A percentile compares a stretch with the other conserved stretches of the same genome.
phyloP scores from a whole-genome alignment of 352 stramenopile genomes.

The Phytophthora syringae region DNA sequence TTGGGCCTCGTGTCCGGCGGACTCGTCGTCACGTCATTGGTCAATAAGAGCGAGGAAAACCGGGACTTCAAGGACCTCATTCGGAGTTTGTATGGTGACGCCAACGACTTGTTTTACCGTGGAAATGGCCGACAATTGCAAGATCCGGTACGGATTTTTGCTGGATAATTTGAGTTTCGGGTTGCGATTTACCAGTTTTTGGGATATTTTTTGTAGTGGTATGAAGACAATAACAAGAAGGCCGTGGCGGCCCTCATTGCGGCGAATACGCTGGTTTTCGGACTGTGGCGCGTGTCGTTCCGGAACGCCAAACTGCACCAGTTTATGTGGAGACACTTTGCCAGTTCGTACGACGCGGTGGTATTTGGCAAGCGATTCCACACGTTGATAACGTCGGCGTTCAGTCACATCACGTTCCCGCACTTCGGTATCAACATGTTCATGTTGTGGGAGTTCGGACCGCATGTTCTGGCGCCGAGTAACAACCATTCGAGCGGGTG shows the following conservation, averaged over 20 bases:
- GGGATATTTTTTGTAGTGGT: slow-evolving; percentile 37
- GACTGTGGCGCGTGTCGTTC: slow-evolving; percentile 76
- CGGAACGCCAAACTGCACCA: slow-evolving; percentile 49
- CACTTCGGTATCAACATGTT: slow-evolving; percentile 91
- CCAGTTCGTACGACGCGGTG: slow-evolving; percentile 82
- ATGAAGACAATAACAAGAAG: slow-evolving; percentile 70
- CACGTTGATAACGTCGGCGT: slow-evolving; percentile 79
- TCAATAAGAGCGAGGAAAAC: slow-evolving; percentile 18
- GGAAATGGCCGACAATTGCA: slow-evolving; percentile 28
- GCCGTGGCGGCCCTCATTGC: slow-evolving; percentile 69
- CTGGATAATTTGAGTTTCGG: background rate
- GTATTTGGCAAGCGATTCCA: slow-evolving; percentile 68
- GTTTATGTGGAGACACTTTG: slow-evolving; percentile 88
- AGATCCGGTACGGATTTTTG: slow-evolving; percentile 29
- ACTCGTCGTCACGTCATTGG: slow-evolving; percentile 43
- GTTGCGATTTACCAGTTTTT: background rate
- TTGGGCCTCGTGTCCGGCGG: slow-evolving; percentile 60
- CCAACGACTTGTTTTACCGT: slow-evolving; percentile 33
- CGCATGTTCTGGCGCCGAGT: slow-evolving; percentile 61
- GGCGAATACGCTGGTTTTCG: slow-evolving; percentile 73
- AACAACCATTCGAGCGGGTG: slow-evolving; percentile 51
- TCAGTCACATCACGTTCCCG: slow-evolving; percentile 84
- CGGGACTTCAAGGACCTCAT: slow-evolving; percentile 13
- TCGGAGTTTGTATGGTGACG: slow-evolving; percentile 38
- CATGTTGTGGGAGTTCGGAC: slow-evolving; percentile 89